Evolutionary conservation across 371 early-diverging fungal genomes (phyloP).

Genomic region (Synchytrium microbalum): DNA sequence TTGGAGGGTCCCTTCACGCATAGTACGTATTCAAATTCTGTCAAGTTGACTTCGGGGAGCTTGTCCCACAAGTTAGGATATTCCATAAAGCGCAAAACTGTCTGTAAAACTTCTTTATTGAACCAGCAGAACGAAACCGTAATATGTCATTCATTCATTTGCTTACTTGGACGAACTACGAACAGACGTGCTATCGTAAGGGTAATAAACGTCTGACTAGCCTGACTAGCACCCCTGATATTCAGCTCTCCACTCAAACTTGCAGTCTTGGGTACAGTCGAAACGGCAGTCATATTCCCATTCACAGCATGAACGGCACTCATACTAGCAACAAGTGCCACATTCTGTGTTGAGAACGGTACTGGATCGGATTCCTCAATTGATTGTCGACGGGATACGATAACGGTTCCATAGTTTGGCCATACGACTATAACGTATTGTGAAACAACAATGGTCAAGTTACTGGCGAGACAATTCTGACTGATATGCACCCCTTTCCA

Average conservation of each 20-base stretch:
- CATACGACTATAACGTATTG: too few relatives aligned
- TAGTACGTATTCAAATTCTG: slow-evolving; percentile 87
- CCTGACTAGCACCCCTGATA: not conserved
- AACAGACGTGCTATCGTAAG: too few relatives aligned
- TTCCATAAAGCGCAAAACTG: too few relatives aligned
- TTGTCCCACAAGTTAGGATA: too few relatives aligned
- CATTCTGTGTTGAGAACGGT: too few relatives aligned
- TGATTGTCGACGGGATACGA: slow-evolving; percentile 29
- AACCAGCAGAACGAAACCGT: slow-evolving; percentile 63
- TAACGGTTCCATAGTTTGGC: slow-evolving; percentile 76
- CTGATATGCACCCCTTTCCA: slow-evolving; percentile 52
- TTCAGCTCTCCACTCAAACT: not conserved
- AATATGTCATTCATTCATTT: too few relatives aligned
- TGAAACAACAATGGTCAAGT: too few relatives aligned
- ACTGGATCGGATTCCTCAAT: slow-evolving; percentile 93
- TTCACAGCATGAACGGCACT: slow-evolving; percentile 72
- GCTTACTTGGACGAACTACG: too few relatives aligned
- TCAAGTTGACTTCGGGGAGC: too few relatives aligned
- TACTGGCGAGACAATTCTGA: slow-evolving; percentile 85
- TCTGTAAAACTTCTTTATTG: too few relatives aligned
- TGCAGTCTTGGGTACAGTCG: not conserved
- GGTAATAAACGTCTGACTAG: not conserved
- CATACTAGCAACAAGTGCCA: too few relatives aligned
- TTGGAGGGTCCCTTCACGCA: slow-evolving; percentile 76
- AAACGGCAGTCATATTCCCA: slow-evolving; percentile 83